phyloP scores from a whole-genome alignment of 768 basidiomycete genomes.

The Goffeauzyma gilvescens region DNA sequence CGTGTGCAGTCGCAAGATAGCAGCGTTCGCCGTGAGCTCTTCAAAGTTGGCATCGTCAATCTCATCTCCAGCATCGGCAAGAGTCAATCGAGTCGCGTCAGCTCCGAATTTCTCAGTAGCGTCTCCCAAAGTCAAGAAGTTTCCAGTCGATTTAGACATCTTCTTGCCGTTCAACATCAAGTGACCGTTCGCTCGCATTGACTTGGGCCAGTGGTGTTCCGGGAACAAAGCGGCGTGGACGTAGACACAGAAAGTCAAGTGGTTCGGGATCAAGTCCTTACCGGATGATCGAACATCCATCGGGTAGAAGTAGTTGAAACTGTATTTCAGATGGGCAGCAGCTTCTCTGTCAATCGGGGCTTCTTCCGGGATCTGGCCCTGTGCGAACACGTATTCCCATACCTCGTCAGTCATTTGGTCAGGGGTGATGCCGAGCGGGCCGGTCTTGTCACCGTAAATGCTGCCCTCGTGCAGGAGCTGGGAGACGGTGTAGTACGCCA shows the following conservation, averaged over 20 bases:
- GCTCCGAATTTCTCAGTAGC: slow-evolving; percentile 88
- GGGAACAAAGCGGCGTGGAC: slow-evolving; percentile 85
- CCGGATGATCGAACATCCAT: slow-evolving; percentile 95
- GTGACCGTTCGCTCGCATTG: slow-evolving; percentile 90
- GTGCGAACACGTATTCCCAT: slow-evolving; percentile 82
- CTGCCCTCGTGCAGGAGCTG: slow-evolving; percentile 66
- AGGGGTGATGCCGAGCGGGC: slow-evolving; percentile 63
- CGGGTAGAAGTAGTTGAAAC: slow-evolving; percentile 94
- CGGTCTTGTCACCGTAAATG: slow-evolving; percentile 58
- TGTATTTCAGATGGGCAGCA: slow-evolving; percentile 64
- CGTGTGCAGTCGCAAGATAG: slow-evolving; percentile 80
- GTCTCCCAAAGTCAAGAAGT: slow-evolving; percentile 75
- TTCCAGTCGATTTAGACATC: slow-evolving; percentile 95
- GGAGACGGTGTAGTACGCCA: slow-evolving; percentile 90
- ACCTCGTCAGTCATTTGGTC: slow-evolving; percentile 94
- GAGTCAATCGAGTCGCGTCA: slow-evolving; percentile 71
- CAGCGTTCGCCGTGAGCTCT: slow-evolving; percentile 92
- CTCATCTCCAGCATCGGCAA: slow-evolving; percentile 94
- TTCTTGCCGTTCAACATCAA: slow-evolving; percentile 94
- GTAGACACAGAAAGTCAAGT: slow-evolving; percentile 84
- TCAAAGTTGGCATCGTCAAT: slow-evolving; percentile 98
- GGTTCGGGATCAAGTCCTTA: slow-evolving; percentile 89
- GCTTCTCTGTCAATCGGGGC: slow-evolving; percentile 55
- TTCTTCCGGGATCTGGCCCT: slow-evolving; percentile 34
- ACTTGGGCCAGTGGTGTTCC: slow-evolving; percentile 66